Evolutionary conservation across 1,139 yeast species (phyloP).

Genomic region (Zygosaccharomyces pseudobailii): DNA sequence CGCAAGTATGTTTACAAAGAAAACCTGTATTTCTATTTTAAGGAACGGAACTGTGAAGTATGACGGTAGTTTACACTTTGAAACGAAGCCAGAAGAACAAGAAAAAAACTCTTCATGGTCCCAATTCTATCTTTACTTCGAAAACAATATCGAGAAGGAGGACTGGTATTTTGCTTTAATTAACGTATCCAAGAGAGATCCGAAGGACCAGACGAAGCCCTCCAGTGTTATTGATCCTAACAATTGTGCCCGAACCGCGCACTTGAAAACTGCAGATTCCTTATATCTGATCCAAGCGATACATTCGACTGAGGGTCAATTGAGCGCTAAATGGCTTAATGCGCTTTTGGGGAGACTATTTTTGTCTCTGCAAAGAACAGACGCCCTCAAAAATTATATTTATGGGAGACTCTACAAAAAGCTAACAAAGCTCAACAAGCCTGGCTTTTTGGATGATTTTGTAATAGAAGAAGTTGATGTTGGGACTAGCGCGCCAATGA

Average conservation of each 20-base stretch:
- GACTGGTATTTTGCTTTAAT: slow-evolving; percentile 86
- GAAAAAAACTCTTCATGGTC: slow-evolving; percentile 16
- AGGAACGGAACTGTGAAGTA: slow-evolving; percentile 32
- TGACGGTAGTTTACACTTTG: slow-evolving; percentile 30
- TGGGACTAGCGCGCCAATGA: slow-evolving; percentile 75
- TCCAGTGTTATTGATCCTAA: slow-evolving; percentile 38
- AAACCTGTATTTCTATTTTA: slow-evolving; percentile 70
- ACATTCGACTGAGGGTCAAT: slow-evolving; percentile 77
- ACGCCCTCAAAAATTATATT: slow-evolving; percentile 53
- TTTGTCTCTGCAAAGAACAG: slow-evolving; percentile 68
- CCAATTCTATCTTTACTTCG: slow-evolving; percentile 65
- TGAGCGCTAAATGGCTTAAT: slow-evolving; percentile 85
- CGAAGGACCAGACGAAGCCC: slow-evolving; percentile 5
- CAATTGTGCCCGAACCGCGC: slow-evolving; percentile 65
- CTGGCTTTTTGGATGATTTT: slow-evolving; percentile 82
- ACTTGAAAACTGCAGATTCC: slow-evolving; percentile 66
- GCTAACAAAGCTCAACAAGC: slow-evolving; percentile 72
- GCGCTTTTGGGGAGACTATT: slow-evolving; percentile 81
- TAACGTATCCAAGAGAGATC: slow-evolving; percentile 55
- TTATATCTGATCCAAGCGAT: slow-evolving; percentile 68
- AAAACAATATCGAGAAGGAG: slow-evolving; percentile 75
- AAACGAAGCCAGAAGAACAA: slow-evolving; percentile 6
- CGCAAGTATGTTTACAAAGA: slow-evolving; percentile 72
- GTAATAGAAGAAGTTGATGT: slow-evolving; percentile 66
- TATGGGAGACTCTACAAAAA: slow-evolving; percentile 61